Evolutionary conservation across 2,329 filamentous ascomycete species (phyloP), one percentile per base, ranked within the genome.

Genomic region (Diaporthe eres): DNA sequence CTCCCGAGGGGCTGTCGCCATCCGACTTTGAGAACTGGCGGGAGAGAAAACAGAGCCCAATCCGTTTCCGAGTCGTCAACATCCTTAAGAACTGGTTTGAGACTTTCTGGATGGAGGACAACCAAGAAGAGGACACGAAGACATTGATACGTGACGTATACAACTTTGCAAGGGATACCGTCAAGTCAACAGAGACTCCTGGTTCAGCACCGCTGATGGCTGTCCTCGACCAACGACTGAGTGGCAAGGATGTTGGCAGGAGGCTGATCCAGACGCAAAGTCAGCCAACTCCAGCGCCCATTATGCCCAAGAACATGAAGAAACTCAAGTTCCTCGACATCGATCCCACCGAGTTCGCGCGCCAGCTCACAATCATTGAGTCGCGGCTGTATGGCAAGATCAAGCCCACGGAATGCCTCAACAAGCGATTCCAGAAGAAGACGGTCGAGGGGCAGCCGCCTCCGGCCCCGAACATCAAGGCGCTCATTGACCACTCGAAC

Each of bases 361-460:
- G 97, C 65, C 97, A 99, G 84, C 89, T 99, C 77, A 99, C 97
- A 0, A 97, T 99, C 78, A 98, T 98, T 78, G 97, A 99, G 84
- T 98, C 96, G 3, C 94, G 94, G 77, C 89, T 98, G 1, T 99
- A 98, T 81, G 95, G 94, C 80, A 98, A 98, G 86, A 98, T 99
- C 84, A 96, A 96, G 84, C 94, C 96, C 0, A 97, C 95, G 0
- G 97, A 99, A 84, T 98, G 96, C 83, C 87, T 99, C 77, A 98
- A 98, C 86, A 99, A 99, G 88, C 98, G 96, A 7, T 99, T 97
- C 97, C 95, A 98, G 85, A 98, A 97, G 90, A 98, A 98, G 87
- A 89, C 97, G 75, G 90, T 87, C 12, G 94, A 96, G 47, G 93
- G 93, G 76, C 94, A 96, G 77, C 90, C 93, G 8, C 95, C 98